Base-by-base conservation (phyloP, 2,329 filamentous ascomycete genomes). In the Fusarium sacchari region DNA sequence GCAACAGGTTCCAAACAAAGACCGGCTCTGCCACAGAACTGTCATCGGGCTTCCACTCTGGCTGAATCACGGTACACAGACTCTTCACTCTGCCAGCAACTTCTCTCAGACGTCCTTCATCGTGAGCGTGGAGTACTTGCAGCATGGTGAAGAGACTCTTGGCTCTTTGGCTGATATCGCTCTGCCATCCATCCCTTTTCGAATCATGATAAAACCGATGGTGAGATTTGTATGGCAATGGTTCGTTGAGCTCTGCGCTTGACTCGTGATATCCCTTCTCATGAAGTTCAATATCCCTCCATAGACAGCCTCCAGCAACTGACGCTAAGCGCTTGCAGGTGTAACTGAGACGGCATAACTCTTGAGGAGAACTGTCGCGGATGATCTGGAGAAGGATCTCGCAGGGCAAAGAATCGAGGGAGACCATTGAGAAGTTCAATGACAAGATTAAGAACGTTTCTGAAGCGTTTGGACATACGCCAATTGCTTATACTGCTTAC, bases 201-300 rank as follows among this genome's bases (percentile, higher is more conserved):
- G 59, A 46, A 30, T 13, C 12, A 18, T 70, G 59, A 14, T 76
- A 65, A 3, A 20, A 20, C 5, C 71, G 39, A 3, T 39, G 14
- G 2, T 17, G 8, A 12, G 43, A 18, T 20, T 40, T 60, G 22
- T 60, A 59, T 11, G 64, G 63, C 1, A 39, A 20, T 7, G 73
- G 68, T 9, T 65, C 43, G 3, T 39, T 60, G 4, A 72, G 36
- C 26, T 74, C 73, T 4, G 32, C 55, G 6, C 60, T 55, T 3
- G 71, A 74, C 17, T 68, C 62, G 9, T 76, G 71, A 22, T 75
- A 73, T 5, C 65, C 63, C 3, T 17, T 30, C 10, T 52, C 44
- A 20, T 76, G 74, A 12, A 76, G 42, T 17, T 76, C 71, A 12
- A 76, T 71, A 6, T 65, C 53, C 7, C 15, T 24, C 73, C 73